Evolutionary conservation across 805 yeast genomes (phyloP).

Genomic region (Barnettozyma wickerhamii): DNA sequence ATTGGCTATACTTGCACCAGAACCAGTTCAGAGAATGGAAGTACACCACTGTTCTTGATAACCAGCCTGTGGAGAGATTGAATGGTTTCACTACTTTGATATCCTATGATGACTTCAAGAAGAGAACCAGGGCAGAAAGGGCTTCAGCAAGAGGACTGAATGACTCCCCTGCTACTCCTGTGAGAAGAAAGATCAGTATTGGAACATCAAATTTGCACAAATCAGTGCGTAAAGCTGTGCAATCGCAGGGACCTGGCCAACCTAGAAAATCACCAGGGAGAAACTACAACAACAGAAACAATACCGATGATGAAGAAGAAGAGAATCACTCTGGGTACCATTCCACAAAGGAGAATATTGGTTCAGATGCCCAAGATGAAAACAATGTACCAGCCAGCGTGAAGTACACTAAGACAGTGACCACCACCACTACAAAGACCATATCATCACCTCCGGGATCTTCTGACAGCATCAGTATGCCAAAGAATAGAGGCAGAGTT

Average conservation of each 20-base stretch:
- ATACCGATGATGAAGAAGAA: constrained; percentile 24
- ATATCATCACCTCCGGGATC: constrained; percentile 28
- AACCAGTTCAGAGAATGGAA: constrained; percentile 96
- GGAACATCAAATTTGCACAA: constrained; percentile 63
- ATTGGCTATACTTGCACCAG: constrained; percentile 95
- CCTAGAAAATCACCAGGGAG: constrained; percentile 65
- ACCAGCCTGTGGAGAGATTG: constrained; percentile 57
- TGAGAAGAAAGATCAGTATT: constrained; percentile 62
- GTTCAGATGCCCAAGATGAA: constrained; percentile 2
- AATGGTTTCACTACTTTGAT: constrained; percentile 66
- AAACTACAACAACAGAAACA: constrained; percentile 21
- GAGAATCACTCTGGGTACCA: constrained; percentile 14
- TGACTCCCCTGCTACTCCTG: constrained; percentile 64
- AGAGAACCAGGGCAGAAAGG: constrained; percentile 37
- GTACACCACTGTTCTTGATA: constrained; percentile 80
- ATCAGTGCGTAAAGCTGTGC: constrained; percentile 74
- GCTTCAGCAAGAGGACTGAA: not conserved
- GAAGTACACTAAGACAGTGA: constrained; percentile 24
- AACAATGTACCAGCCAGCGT: constrained; percentile 15
- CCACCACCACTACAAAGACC: constrained; percentile 27
- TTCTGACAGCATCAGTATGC: constrained; percentile 19
- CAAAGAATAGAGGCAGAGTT: constrained; percentile 23
- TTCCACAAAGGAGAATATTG: constrained; percentile 18
- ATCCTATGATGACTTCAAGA: constrained; percentile 56
- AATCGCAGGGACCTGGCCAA: constrained; percentile 93